Base-by-base conservation (phyloP, 164 flowering plant genomes). In the Akebia trifoliata region DNA sequence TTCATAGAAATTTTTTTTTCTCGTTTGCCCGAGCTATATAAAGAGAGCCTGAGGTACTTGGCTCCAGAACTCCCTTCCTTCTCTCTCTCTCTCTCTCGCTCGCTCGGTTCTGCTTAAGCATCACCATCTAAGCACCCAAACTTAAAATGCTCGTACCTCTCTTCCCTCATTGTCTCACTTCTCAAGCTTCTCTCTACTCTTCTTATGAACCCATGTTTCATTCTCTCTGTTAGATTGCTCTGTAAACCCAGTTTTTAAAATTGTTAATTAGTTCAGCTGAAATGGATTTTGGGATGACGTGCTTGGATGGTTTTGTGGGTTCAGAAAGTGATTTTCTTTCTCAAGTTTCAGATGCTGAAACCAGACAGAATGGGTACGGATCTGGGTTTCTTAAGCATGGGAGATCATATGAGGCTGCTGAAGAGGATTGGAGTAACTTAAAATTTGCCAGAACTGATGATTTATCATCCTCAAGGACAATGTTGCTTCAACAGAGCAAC, bases 261-360 rank as follows among this genome's bases (percentile, higher is more conserved):
- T 50, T 50, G 32, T 42, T 10, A 18, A 4, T 15, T 44, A 26
- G 22, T 57, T 35, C 63, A 25, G 53, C 54, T 31, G 37, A 56
- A 40, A 86, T 86, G 94, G 87, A 83, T 71, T 79, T 81, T 68
- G 86, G 78, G 50, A 52, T 72, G 37, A 67, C 74, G 73, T 72
- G 81, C 57, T 71, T 75, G 40, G 81, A 78, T 55, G 85, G 82
- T 43, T 35, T 69, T 31, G 61, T 54, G 66, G 77, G 74, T 56
- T 64, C 78, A 22, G 76, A 64, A 15, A 57, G 50, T 59, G 75
- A 68, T 30, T 64, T 66, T 50, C 36, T 68, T 57, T 54, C 73
- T 40, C 50, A 48, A 42, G 62, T 58, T 68, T 69, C 81, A 67
- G 82, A 67, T 67, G 64, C 67, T 66, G 86, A 73, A 46, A 54